Evolutionary conservation across 2,329 filamentous ascomycete genomes (phyloP).

Genomic region (Leptographium lundbergii): DNA sequence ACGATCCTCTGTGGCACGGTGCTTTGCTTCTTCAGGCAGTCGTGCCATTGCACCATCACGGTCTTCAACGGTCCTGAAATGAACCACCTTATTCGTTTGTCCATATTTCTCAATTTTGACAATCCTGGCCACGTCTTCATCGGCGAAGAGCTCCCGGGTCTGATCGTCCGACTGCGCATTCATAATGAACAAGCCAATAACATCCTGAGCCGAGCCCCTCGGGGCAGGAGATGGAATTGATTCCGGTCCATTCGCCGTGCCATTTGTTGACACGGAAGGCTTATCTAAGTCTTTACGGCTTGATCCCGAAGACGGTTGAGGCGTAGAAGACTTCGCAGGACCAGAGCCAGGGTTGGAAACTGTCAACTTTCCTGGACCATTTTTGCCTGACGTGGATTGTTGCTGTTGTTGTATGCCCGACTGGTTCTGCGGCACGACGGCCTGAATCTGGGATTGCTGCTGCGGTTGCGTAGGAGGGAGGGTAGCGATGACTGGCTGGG

Average conservation of each 20-base stretch:
- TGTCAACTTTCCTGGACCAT: slow-evolving; percentile 24
- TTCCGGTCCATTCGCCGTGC: slow-evolving; percentile 38
- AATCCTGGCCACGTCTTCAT: slow-evolving; percentile 76
- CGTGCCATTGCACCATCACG: slow-evolving; percentile 67
- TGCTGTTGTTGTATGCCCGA: slow-evolving; percentile 22
- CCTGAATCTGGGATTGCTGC: neutral
- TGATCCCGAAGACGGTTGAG: slow-evolving; percentile 31
- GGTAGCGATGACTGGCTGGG: slow-evolving; percentile 15
- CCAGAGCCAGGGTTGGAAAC: slow-evolving; percentile 20
- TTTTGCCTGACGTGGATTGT: neutral
- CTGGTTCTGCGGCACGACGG: slow-evolving; percentile 20
- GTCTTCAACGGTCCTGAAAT: slow-evolving; percentile 69
- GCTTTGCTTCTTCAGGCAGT: slow-evolving; percentile 65
- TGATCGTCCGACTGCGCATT: slow-evolving; percentile 76
- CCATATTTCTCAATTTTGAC: slow-evolving; percentile 66
- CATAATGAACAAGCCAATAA: slow-evolving; percentile 80
- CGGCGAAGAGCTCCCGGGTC: slow-evolving; percentile 65
- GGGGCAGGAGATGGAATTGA: slow-evolving; percentile 43
- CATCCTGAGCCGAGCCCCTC: slow-evolving; percentile 50
- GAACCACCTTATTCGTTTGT: slow-evolving; percentile 69
- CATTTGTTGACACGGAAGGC: slow-evolving; percentile 34
- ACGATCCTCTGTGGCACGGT: slow-evolving; percentile 56
- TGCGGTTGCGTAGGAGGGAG: slow-evolving; percentile 9
- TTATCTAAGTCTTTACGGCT: slow-evolving; percentile 49
- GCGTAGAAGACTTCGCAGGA: slow-evolving; percentile 27